Percentiles rank a stretch among this genome's conserved stretches.
phyloP scores from a whole-genome alignment of 257 asterid species.

The Eustoma russellianum region DNA sequence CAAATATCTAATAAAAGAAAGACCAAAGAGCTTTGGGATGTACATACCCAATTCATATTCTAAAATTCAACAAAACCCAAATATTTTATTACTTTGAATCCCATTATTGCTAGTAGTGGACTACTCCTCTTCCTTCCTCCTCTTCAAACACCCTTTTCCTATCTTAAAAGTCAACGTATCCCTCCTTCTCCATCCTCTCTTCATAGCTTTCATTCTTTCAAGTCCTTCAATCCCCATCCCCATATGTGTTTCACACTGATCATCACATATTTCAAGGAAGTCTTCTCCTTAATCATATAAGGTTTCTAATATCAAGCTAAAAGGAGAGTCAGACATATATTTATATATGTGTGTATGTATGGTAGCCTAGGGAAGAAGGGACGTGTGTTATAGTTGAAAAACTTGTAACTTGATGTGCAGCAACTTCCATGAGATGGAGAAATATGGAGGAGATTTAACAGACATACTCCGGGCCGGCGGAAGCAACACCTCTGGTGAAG shows the following conservation, averaged over 20 bases:
- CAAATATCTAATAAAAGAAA: constrained; percentile 23
- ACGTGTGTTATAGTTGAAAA: background rate
- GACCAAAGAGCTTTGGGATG: constrained; percentile 15
- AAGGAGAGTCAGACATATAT: background rate
- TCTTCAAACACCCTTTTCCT: background rate
- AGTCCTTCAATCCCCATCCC: no score
- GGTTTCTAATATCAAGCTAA: no score
- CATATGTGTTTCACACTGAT: no score
- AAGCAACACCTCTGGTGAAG: constrained; percentile 9
- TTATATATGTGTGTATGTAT: constrained; percentile 27
- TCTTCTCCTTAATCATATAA: no score
- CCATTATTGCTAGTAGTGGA: constrained; percentile 9
- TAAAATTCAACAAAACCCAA: constrained; percentile 7
- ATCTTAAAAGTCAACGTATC: constrained; percentile 60
- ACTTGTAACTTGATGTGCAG: constrained; percentile 26
- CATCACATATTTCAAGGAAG: no score
- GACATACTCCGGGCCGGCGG: constrained; percentile 58
- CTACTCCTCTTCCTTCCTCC: constrained; percentile 9
- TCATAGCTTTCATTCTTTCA: constrained; percentile 4
- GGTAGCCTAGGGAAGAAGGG: background rate
- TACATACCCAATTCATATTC: constrained; percentile 10
- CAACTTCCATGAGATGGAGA: constrained; percentile 43
- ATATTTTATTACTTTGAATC: constrained; percentile 22
- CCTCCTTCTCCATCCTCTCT: background rate
- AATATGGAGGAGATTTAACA: constrained; percentile 65